These are phyloP conservation scores for Zasmidium angulare DNA, from an alignment of 2,329 filamentous ascomycete species.

Conservation along the genomic window DNA sequence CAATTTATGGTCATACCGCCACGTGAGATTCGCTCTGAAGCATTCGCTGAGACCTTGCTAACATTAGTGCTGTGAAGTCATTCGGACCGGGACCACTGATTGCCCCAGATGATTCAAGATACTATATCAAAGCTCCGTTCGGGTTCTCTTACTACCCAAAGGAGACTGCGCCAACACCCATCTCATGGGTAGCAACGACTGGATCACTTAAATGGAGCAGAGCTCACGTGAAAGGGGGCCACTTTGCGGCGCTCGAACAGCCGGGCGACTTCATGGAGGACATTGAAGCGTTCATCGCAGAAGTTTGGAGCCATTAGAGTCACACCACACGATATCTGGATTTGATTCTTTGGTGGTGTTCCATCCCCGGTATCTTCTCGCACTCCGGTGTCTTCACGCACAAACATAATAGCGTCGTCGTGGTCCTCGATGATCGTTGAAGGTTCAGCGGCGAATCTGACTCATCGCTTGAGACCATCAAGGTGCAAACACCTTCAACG, in stretches of 20 bases:
- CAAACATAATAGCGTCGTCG: too few relatives aligned
- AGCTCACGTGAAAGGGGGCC: slow-evolving; percentile 41
- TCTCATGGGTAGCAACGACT: slow-evolving; percentile 38
- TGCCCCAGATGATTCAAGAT: slow-evolving; percentile 24
- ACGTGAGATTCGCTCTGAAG: slow-evolving; percentile 29
- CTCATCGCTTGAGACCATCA: too few relatives aligned
- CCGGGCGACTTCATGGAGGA: slow-evolving; percentile 31
- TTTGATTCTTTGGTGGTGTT: too few relatives aligned
- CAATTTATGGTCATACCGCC: slow-evolving; percentile 52
- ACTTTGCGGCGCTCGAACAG: slow-evolving; percentile 40
- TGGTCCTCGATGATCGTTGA: too few relatives aligned
- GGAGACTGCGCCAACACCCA: slow-evolving; percentile 42
- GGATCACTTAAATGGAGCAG: slow-evolving; percentile 41
- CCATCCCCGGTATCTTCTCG: too few relatives aligned
- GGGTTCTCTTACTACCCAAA: slow-evolving; percentile 47
- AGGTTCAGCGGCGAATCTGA: too few relatives aligned
- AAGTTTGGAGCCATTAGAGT: slow-evolving; percentile 23
- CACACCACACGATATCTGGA: too few relatives aligned
- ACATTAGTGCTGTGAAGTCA: not conserved
- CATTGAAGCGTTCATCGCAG: slow-evolving; percentile 33
- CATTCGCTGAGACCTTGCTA: not conserved
- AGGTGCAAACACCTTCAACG: too few relatives aligned
- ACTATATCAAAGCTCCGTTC: slow-evolving; percentile 41
- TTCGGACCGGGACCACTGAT: not conserved
- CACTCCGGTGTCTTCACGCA: too few relatives aligned